Percentiles rank a stretch among this genome's conserved stretches.
phyloP scores from a whole-genome alignment of 257 asterid genomes.

The Leonotis leonurus region DNA sequence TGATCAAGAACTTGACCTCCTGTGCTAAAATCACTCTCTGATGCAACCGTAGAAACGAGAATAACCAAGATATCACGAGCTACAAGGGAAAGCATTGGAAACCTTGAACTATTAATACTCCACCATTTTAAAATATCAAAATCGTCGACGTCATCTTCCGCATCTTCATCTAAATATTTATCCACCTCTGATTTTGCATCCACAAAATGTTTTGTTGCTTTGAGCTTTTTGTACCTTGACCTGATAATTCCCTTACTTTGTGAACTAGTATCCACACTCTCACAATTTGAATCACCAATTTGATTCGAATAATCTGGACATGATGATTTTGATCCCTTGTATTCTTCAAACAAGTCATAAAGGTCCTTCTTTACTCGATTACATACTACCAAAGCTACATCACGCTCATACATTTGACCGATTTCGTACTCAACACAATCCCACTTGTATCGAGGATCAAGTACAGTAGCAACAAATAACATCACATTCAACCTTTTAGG shows the following conservation, averaged over 20 bases:
- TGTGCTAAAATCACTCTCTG: background rate
- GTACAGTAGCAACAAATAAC: background rate
- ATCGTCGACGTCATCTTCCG: background rate
- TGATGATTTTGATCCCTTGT: background rate
- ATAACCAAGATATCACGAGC: background rate
- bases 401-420: no score
- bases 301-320: background rate
- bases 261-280: background rate
- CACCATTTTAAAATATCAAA: background rate
- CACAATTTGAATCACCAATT: background rate
- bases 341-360: background rate
- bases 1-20: background rate
- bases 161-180: background rate
- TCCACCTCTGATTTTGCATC: background rate
- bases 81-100: background rate
- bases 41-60: background rate
- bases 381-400: background rate
- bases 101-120: background rate
- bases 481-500: background rate
- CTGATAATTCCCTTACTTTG: background rate
- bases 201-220: background rate
- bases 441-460: no score
- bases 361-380: background rate
- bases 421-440: no score
- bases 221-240: background rate